A percentile compares a stretch with the other conserved stretches of the same genome.
Conservation (phyloP, 2,329 filamentous ascomycete genomes). For the Microdochium trichocladiopsis region DNA sequence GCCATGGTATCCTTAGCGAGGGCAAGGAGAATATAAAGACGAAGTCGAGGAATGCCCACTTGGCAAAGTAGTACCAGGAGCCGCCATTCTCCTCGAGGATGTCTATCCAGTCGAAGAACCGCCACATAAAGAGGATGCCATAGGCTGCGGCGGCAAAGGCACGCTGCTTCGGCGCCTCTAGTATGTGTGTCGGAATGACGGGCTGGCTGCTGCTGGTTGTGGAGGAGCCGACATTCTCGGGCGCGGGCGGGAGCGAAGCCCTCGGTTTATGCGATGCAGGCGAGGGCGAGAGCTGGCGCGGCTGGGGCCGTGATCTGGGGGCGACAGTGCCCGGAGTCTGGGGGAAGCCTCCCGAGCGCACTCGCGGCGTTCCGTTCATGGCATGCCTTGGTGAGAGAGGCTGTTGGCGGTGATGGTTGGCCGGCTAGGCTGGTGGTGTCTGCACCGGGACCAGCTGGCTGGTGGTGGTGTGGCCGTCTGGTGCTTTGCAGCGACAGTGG, state of each 20-base stretch:
- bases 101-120: slow-evolving; percentile 77
- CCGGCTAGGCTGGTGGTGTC: neutral
- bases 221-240: slow-evolving; percentile 26
- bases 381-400: neutral
- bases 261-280: slow-evolving; percentile 5
- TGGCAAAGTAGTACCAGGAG: slow-evolving; percentile 86
- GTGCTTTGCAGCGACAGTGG: neutral
- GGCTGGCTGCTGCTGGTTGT: slow-evolving; percentile 37
- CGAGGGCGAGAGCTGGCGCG: slow-evolving; percentile 19
- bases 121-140: slow-evolving; percentile 68
- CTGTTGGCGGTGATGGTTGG: neutral
- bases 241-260: slow-evolving; percentile 37
- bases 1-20: slow-evolving; percentile 86
- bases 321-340: slow-evolving; percentile 56
- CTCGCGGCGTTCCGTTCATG: slow-evolving; percentile 78
- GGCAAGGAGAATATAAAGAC: slow-evolving; percentile 83
- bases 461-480: neutral
- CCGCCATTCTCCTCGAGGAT: slow-evolving; percentile 75
- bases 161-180: slow-evolving; percentile 88
- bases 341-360: slow-evolving; percentile 76
- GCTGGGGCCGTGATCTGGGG: slow-evolving; percentile 20
- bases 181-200: slow-evolving; percentile 70
- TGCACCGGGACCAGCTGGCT: neutral
- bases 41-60: slow-evolving; percentile 87
- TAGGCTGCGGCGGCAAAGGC: slow-evolving; percentile 83